Evolutionary conservation across 306 rosid genomes (phyloP).

Genomic region (Spatholobus suberectus): DNA sequence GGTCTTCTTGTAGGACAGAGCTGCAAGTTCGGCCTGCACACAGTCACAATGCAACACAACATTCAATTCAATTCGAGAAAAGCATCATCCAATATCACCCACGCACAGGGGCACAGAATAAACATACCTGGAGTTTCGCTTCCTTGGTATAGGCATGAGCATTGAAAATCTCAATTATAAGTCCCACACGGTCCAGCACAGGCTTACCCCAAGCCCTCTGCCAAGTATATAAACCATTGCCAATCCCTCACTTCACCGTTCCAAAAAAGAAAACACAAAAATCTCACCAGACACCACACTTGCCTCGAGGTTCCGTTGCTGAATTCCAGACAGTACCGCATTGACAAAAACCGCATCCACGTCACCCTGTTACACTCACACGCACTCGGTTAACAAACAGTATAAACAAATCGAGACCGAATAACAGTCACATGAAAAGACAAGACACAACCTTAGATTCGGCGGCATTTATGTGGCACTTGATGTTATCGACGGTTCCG

Average conservation of each 20-base stretch:
- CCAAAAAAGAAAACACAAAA: slow-evolving; percentile 2
- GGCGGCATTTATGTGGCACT: slow-evolving; percentile 60
- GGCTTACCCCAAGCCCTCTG: slow-evolving; percentile 78
- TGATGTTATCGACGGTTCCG: slow-evolving; percentile 80
- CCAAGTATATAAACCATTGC: slow-evolving; percentile 28
- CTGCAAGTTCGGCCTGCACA: slow-evolving; percentile 91
- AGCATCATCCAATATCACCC: background rate
- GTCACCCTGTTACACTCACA: slow-evolving; percentile 59
- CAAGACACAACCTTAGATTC: slow-evolving; percentile 60
- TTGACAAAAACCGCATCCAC: slow-evolving; percentile 91
- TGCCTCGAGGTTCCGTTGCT: slow-evolving; percentile 93
- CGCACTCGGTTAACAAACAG: too few relatives aligned
- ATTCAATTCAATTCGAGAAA: background rate
- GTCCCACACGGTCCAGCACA: slow-evolving; percentile 89
- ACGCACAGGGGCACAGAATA: too few relatives aligned
- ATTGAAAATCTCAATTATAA: slow-evolving; percentile 95
- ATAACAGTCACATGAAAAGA: background rate
- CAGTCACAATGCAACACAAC: slow-evolving; percentile 3
- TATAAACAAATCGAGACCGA: background rate
- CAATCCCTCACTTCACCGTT: slow-evolving; percentile 30
- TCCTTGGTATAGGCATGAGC: slow-evolving; percentile 91
- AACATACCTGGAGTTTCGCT: slow-evolving; percentile 92
- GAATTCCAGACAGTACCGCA: slow-evolving; percentile 75
- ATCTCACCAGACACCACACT: slow-evolving; percentile 37
- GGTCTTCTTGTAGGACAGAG: slow-evolving; percentile 80